Conservation (phyloP, 371 early-diverging fungal genomes). For the Apophysomyces ossiformis region DNA sequence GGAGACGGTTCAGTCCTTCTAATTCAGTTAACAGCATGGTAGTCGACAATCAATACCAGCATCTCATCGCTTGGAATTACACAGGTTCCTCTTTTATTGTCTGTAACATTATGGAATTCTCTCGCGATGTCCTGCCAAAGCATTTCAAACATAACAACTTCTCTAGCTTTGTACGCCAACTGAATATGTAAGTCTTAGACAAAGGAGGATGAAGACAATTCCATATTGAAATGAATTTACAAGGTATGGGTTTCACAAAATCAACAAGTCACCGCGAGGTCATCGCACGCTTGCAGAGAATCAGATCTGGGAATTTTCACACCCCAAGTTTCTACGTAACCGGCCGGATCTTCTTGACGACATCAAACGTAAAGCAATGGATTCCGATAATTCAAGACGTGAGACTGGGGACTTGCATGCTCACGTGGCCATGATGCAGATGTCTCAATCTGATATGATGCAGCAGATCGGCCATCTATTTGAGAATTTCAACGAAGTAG, state of each 20-base stretch:
- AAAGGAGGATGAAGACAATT: neutral
- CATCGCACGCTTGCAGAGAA: conserved; percentile 81
- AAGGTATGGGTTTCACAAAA: conserved; percentile 86
- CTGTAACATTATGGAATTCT: conserved; percentile 82
- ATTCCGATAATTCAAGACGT: conserved; percentile 68
- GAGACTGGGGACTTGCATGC: conserved; percentile 76
- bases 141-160: conserved; percentile 90
- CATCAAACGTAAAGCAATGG: conserved; percentile 87
- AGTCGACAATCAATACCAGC: conserved; percentile 71
- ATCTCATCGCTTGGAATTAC: conserved; percentile 82
- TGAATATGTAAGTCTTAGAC: conserved; percentile 74
- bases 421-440: conserved; percentile 75
- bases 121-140: conserved; percentile 75
- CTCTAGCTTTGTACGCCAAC: conserved; percentile 84
- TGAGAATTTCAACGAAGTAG: conserved; percentile 65
- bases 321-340: conserved; percentile 80
- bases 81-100: conserved; percentile 88
- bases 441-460: conserved; percentile 74
- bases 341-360: conserved; percentile 82
- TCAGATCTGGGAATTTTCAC: conserved; percentile 94
- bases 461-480: conserved; percentile 72
- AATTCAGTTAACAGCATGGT: conserved; percentile 63
- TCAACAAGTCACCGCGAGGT: conserved; percentile 85
- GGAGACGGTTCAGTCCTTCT: too few relatives aligned
- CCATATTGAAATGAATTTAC: neutral